Evolutionary conservation across 352 stramenopile genomes (phyloP), one percentile per base, ranked within the genome.

Genomic region (Pythium oligandrum): DNA sequence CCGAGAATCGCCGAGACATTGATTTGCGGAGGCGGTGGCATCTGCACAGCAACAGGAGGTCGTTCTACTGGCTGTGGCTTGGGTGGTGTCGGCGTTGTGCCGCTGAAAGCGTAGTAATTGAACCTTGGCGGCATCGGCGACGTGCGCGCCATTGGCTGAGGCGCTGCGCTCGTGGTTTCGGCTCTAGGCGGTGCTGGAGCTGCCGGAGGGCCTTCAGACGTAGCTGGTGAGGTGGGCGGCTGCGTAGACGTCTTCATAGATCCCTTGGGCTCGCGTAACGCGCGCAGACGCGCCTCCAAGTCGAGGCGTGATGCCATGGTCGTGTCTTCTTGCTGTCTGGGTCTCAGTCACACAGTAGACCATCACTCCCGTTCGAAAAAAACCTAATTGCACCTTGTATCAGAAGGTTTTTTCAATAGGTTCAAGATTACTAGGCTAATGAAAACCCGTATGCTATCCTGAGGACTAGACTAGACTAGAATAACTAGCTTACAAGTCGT

Each of bases 221-320:
- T 26, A 26, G 17, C 17, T 44, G 59, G 44, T 4, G 55, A 44
- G 12, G 59, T 12, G 37, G 57, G 54, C 6, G 5, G 11, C 40
- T 36, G 33, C 43, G 26, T 39, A 7, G 39, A 6, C 26, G 31
- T 26, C 17, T 26, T 26, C 17, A 26, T 26, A 26, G 17, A 26
- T 0, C 17, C 35, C 0, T 47, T 48, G 26, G 65, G 52, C 12
- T 70, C 63, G 7, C 78, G 75, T 40, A 89, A 44, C 10, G 75
- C 76, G 36, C 68, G 73, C 53, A 89, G 56, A 49, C 75, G 70
- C 50, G 75, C 78, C 59, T 89, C 75, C 39, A 89, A 61, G 61
- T 87, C 76, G 45, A 82, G 51, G 6, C 71, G 71, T 44, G 50
- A 43, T 4, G 67, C 39, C 67, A 72, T 75, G 1, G 3, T 37